Evolutionary conservation across 139 green algal genomes (phyloP), one percentile per base, ranked within the genome.

Genomic region (Eudorina sp.): DNA sequence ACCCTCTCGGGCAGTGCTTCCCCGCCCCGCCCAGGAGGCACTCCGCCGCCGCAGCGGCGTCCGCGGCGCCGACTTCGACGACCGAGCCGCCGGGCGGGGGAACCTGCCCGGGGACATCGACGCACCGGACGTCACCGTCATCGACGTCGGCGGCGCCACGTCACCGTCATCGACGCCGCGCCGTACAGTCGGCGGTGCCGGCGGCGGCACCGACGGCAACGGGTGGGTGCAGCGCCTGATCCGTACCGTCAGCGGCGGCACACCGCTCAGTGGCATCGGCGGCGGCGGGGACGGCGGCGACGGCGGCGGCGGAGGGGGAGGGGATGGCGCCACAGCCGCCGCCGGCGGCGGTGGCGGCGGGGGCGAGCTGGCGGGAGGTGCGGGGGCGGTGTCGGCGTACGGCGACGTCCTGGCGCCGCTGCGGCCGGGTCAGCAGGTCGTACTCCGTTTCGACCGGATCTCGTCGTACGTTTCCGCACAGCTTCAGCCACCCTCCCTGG

Each of bases 381-480:
- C 23, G 25, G 40, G 38, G 38, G 1, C 38, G 19, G 1, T 5
- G 53, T 7, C 21, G 0, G 19, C 25, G 34, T 86, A 46, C 41
- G 60, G 80, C 41, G 68, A 88, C 13, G 2, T 88, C 2, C 68
- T 88, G 68, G 14, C 68, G 25, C 83, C 83, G 1, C 68, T 88
- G 68, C 25, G 72, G 36, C 68, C 83, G 25, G 2, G 29, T 0
- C 83, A 82, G 48, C 66, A 62, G 34, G 68, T 88, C 34, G 83
- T 88, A 14, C 68, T 88, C 7, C 68, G 68, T 7, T 88, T 88
- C 51, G 83, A 80, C 16, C 25, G 36, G 34, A 88, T 88, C 66
- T 48, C 3, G 27, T 81, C 66, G 16, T 88, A 43, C 83, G 83
- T 88, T 23, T 43, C 68, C 0, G 45, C 83, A 13, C 66, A 72